These are phyloP conservation scores for Sporothrix sp. DNA, from an alignment of 2,329 filamentous ascomycete species.

Conservation along the genomic window DNA sequence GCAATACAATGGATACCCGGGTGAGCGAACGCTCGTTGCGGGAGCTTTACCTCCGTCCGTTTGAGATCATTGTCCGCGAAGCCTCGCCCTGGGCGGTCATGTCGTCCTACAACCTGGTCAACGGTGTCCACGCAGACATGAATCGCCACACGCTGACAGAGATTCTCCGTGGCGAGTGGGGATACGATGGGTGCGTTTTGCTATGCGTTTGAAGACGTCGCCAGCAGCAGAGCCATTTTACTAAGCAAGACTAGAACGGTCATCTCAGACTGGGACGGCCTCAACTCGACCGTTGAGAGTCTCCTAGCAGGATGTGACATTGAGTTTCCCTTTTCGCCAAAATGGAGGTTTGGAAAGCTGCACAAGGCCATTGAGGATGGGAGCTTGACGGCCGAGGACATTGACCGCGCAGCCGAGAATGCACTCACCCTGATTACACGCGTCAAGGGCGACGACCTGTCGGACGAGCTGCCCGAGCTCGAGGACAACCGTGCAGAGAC, in stretches of 20 bases:
- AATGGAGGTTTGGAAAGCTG: conserved; percentile 49
- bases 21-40: conserved; percentile 55
- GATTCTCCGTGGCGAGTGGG: conserved; percentile 52
- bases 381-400: conserved; percentile 35
- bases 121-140: conserved; percentile 52
- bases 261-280: conserved; percentile 50
- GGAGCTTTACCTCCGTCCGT: conserved; percentile 64
- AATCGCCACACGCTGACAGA: conserved; percentile 44
- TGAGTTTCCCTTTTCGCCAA: conserved; percentile 47
- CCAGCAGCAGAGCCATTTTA: not conserved
- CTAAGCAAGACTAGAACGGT: conserved; percentile 32
- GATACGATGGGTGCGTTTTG: conserved; percentile 44
- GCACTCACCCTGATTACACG: conserved; percentile 51
- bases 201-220: conserved; percentile 22
- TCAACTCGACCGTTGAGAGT: conserved; percentile 46
- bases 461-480: conserved; percentile 45
- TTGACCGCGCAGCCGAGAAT: conserved; percentile 51
- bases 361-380: conserved; percentile 42
- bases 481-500: conserved; percentile 50
- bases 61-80: conserved; percentile 61
- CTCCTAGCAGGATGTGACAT: conserved; percentile 47
- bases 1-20: conserved; percentile 53
- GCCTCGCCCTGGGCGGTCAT: conserved; percentile 61
- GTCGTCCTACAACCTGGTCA: conserved; percentile 59
- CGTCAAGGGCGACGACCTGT: conserved; percentile 50